Conservation (phyloP, 2,329 filamentous ascomycete genomes). For the Scolecobasidium constrictum region DNA sequence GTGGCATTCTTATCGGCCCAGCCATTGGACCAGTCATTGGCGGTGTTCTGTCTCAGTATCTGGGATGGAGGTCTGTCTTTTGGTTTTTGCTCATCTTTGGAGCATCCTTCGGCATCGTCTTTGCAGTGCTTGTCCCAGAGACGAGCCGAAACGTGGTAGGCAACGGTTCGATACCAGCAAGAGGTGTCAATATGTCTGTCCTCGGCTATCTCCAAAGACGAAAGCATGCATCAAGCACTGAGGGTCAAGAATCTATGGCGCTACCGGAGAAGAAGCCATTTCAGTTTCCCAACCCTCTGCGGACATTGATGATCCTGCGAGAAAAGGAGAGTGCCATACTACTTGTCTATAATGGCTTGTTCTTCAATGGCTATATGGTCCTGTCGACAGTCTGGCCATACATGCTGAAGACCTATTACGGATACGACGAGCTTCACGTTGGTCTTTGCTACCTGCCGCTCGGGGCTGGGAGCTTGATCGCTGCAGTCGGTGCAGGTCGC, state of each 20-base stretch:
- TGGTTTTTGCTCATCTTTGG: conserved; percentile 31
- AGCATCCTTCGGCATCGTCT: conserved; percentile 21
- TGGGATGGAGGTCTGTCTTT: conserved; percentile 30
- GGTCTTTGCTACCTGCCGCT: conserved; percentile 27
- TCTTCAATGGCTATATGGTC: conserved; percentile 13
- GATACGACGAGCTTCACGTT: conserved; percentile 36
- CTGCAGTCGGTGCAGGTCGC: conserved; percentile 37
- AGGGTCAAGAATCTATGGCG: conserved; percentile 7
- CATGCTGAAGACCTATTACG: conserved; percentile 34
- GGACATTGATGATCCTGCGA: conserved; percentile 26
- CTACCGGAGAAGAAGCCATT: conserved; percentile 21
- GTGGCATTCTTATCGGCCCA: conserved; percentile 16
- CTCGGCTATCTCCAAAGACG: conserved; percentile 6
- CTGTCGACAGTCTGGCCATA: conserved; percentile 39
- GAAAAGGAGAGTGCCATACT: conserved; percentile 30
- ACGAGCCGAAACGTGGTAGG: conserved; percentile 23
- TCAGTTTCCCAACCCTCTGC: conserved; percentile 33
- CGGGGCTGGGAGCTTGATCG: conserved; percentile 25
- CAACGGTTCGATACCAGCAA: conserved; percentile 11
- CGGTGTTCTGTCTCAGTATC: conserved; percentile 21
- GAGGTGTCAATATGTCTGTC: conserved; percentile 10
- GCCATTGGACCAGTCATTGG: conserved; percentile 21
- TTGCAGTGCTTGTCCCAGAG: conserved; percentile 29
- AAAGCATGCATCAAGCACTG: conserved; percentile 3
- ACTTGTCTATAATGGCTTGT: conserved; percentile 22